phyloP scores from a whole-genome alignment of 192 early-diverging fungal species.

The Geranomyces variabilis region DNA sequence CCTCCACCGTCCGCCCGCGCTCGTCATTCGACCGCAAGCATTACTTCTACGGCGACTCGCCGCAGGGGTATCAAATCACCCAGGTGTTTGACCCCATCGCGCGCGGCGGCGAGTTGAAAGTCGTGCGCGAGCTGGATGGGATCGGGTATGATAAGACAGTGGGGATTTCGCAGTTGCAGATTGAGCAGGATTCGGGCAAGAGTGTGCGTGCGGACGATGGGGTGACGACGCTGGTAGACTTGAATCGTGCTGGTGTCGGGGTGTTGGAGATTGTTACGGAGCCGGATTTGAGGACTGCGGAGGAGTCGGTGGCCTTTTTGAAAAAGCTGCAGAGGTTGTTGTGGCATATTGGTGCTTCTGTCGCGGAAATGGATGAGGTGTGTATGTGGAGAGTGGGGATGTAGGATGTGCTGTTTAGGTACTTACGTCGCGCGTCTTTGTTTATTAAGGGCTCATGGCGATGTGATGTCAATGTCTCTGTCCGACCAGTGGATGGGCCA shows the following conservation, averaged over 20 bases:
- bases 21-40: slow-evolving; percentile 93
- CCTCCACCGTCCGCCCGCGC: slow-evolving; percentile 59
- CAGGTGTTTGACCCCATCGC: slow-evolving; percentile 84
- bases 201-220: slow-evolving; percentile 62
- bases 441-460: slow-evolving; percentile 73
- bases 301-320: slow-evolving; percentile 74
- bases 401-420: neutral
- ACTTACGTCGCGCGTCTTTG: neutral
- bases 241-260: slow-evolving; percentile 86
- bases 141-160: slow-evolving; percentile 49
- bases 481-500: slow-evolving; percentile 32
- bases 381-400: neutral
- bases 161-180: slow-evolving; percentile 81
- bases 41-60: slow-evolving; percentile 94
- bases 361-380: slow-evolving; percentile 86
- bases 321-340: slow-evolving; percentile 79
- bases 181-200: slow-evolving; percentile 95
- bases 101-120: slow-evolving; percentile 63
- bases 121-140: slow-evolving; percentile 62
- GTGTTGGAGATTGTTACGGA: slow-evolving; percentile 92
- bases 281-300: slow-evolving; percentile 75
- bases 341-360: slow-evolving; percentile 69
- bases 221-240: slow-evolving; percentile 67
- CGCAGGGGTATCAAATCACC: slow-evolving; percentile 94
- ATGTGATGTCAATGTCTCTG: slow-evolving; percentile 93